Evolutionary conservation across 78 protist species (phyloP).

Genomic region (Bodo saltans): DNA sequence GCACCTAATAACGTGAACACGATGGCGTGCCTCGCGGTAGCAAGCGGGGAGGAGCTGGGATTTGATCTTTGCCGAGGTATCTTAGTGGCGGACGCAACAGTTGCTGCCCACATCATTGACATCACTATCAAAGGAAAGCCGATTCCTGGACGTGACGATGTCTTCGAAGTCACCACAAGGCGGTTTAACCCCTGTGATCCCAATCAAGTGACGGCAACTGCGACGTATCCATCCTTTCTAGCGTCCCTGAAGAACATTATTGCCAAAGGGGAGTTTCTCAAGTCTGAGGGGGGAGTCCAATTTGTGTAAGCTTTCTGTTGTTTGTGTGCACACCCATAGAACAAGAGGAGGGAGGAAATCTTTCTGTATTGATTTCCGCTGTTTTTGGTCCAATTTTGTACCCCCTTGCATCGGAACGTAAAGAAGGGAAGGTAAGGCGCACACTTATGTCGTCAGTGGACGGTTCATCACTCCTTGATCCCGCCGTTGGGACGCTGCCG

Average conservation of each 20-base stretch:
- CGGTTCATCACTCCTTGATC: too few species aligned
- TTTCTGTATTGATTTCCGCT: too few species aligned
- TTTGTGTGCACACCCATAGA: too few species aligned
- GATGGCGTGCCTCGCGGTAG: conserved; percentile 51
- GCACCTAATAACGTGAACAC: conserved; percentile 60
- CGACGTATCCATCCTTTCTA: conserved; percentile 38
- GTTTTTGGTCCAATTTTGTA: too few species aligned
- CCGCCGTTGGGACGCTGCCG: too few species aligned
- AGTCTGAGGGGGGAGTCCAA: too few species aligned
- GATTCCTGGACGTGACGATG: not conserved
- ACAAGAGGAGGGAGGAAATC: too few species aligned
- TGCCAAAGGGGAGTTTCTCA: too few species aligned
- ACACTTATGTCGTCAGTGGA: too few species aligned
- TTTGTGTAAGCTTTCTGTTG: too few species aligned
- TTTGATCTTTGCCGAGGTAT: conserved; percentile 28
- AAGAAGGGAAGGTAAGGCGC: too few species aligned
- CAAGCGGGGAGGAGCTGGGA: conserved; percentile 19
- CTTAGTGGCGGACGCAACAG: conserved; percentile 24
- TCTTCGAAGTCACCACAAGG: conserved; percentile 4
- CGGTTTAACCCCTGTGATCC: conserved; percentile 23
- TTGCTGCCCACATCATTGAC: conserved; percentile 40
- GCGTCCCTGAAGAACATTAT: conserved; percentile 5
- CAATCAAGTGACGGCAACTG: conserved; percentile 28
- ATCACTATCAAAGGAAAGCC: conserved; percentile 11
- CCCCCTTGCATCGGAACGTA: too few species aligned